Conservation (phyloP, 2,329 filamentous ascomycete genomes). For the Orbilia quercus region DNA sequence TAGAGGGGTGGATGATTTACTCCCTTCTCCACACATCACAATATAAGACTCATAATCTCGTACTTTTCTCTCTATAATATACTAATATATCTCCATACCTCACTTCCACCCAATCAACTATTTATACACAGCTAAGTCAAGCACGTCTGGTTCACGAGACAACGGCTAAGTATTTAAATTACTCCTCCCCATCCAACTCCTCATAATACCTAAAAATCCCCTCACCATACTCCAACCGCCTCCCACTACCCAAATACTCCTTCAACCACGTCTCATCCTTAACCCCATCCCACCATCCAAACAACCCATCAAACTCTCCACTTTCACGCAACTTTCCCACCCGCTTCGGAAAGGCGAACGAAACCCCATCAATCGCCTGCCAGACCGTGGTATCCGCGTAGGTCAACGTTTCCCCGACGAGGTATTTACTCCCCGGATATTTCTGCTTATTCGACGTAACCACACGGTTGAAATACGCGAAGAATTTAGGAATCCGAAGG, state of each 20-base stretch:
- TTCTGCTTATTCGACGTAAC: slow-evolving; percentile 68
- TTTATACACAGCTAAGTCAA: not conserved
- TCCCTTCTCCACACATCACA: no score
- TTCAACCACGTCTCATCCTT: slow-evolving; percentile 73
- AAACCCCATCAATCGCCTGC: slow-evolving; percentile 74
- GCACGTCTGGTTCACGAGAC: no score
- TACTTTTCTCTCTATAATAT: no score
- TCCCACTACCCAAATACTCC: slow-evolving; percentile 75
- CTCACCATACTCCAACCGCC: slow-evolving; percentile 71
- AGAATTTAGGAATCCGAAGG: slow-evolving; percentile 76
- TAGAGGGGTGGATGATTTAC: no score
- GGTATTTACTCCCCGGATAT: slow-evolving; percentile 67
- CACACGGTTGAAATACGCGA: slow-evolving; percentile 76
- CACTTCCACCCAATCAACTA: no score
- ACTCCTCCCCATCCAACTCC: slow-evolving; percentile 71
- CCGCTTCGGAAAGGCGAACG: slow-evolving; percentile 77
- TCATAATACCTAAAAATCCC: slow-evolving; percentile 79
- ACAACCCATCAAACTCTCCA: slow-evolving; percentile 66
- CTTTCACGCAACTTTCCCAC: slow-evolving; percentile 64
- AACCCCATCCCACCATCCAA: slow-evolving; percentile 73
- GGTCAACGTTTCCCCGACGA: slow-evolving; percentile 74
- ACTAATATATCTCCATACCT: no score
- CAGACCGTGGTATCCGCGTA: slow-evolving; percentile 80
- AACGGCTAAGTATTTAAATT: not conserved
- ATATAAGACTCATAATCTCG: no score